Conservation (phyloP, 805 yeast genomes). For the Suhomyces sp. region DNA sequence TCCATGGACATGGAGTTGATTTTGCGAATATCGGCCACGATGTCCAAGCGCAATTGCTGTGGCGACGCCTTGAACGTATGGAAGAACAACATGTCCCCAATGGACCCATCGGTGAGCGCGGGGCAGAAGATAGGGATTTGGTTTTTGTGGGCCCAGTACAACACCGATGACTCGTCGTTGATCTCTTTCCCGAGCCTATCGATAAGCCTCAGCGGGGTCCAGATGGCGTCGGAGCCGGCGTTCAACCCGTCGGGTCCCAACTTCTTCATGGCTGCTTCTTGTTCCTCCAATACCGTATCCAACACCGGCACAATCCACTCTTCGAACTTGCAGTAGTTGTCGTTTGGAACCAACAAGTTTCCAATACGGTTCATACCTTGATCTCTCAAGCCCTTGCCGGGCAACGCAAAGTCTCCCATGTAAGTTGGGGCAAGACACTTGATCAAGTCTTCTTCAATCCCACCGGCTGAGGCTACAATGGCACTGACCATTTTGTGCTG, state of each 20-base stretch:
- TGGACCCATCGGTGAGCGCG: conserved; percentile 95
- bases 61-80: conserved; percentile 96
- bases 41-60: conserved; percentile 81
- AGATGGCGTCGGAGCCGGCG: conserved; percentile 61
- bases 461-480: conserved; percentile 96
- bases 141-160: conserved; percentile 98
- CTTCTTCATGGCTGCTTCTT: conserved; percentile 57
- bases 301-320: conserved; percentile 98
- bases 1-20: conserved; percentile 95
- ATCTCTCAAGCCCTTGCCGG: conserved; percentile 80
- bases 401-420: conserved; percentile 83
- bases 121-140: conserved; percentile 96
- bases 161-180: conserved; percentile 86
- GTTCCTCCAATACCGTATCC: conserved; percentile 85
- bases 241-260: conserved; percentile 56
- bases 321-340: conserved; percentile 94
- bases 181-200: conserved; percentile 95
- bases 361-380: conserved; percentile 98
- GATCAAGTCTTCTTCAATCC: conserved; percentile 95
- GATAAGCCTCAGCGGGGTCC: conserved; percentile 94
- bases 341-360: conserved; percentile 93
- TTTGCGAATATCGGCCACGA: conserved; percentile 88
- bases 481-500: conserved; percentile 94
- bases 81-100: conserved; percentile 98
- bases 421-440: conserved; percentile 96